Base-by-base conservation (phyloP, 257 asterid genomes). In the Solanum piurae region DNA sequence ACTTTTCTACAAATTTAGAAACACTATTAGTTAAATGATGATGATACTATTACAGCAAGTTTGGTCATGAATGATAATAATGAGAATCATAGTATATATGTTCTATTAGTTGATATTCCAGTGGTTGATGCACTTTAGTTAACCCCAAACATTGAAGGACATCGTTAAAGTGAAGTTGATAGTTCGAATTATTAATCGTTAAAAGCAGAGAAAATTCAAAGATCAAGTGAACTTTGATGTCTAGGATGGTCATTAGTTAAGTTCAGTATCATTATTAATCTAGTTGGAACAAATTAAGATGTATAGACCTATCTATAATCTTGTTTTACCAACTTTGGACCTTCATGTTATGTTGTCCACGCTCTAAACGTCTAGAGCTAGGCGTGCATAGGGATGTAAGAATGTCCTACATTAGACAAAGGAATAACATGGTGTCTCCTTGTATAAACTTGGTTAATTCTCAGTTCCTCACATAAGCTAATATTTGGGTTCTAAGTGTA, bases 1-100 rank as follows among this genome's bases (percentile, higher is more conserved):
- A 18, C 31, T 87, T 86, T 71, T 87, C 90, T 91, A 73, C 83
- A 86, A 52, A 82, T 49, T 31, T 52, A 49, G 86, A 82, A 29
- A 27, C 52, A 44, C 27, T 9, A 14, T n/a, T 79, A 42, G 40
- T 79, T 44, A 44, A 18, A 44, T 20, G 38, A 44, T 20, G 38
- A 44, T 44, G 40, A 79, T 36, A 79, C 52, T 16, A 9, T 27
- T 12, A 44, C 23, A 6, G 36, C 33, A 37, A 75, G 83, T 11
- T 23, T 76, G 60, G 60, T 76, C 60, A 76, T 38, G 36, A 40
- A 12, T 76, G 83, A 23, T 23, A 10, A 75, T 12, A 76, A 12
- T 40, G 58, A 76, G 58, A n/a, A n/a, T 76, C 23, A 75, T 75
- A 21, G 58, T 75, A 4, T 21, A 75, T 75, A 36, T 75, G 33